phyloP scores from a whole-genome alignment of 805 yeast species.

The Candida ponderosae region DNA sequence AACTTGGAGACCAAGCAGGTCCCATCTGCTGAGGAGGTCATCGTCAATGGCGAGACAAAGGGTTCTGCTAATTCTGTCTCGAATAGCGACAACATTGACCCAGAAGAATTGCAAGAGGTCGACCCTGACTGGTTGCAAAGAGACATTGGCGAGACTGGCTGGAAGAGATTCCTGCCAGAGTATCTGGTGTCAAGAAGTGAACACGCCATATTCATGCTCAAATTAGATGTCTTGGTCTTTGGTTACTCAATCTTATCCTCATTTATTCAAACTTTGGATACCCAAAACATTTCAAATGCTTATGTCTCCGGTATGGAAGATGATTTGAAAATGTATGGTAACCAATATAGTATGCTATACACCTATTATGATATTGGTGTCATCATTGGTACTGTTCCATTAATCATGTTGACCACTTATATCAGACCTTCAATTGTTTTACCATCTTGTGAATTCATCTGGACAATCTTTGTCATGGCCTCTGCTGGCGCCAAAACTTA shows the following conservation, averaged over 20 bases:
- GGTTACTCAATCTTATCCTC: conserved; percentile 50
- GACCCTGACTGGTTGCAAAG: conserved; percentile 1
- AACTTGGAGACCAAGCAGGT: no score
- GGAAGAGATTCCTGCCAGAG: conserved; percentile 7
- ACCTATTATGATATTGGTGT: conserved; percentile 51
- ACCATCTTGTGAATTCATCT: conserved; percentile 45
- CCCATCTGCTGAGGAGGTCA: no score
- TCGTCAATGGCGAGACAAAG: no score
- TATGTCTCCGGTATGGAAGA: conserved; percentile 59
- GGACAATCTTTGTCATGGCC: conserved; percentile 56
- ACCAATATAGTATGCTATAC: conserved; percentile 52
- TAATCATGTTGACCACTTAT: conserved; percentile 44
- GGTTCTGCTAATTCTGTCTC: no score
- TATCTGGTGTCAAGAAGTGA: conserved; percentile 20
- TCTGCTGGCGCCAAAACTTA: conserved; percentile 28
- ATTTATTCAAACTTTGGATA: conserved; percentile 60
- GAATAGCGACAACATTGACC: no score
- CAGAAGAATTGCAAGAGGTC: no score
- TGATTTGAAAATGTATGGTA: conserved; percentile 46
- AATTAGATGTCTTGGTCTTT: conserved; percentile 44
- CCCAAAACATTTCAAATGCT: conserved; percentile 55
- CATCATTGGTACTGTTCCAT: conserved; percentile 47
- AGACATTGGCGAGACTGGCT: conserved; percentile 4
- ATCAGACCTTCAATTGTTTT: conserved; percentile 29
- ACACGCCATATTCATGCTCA: conserved; percentile 33